Evolutionary conservation across 306 rosid species (phyloP), one percentile per base, ranked within the genome.

Genomic region (Cucurbita moschata): DNA sequence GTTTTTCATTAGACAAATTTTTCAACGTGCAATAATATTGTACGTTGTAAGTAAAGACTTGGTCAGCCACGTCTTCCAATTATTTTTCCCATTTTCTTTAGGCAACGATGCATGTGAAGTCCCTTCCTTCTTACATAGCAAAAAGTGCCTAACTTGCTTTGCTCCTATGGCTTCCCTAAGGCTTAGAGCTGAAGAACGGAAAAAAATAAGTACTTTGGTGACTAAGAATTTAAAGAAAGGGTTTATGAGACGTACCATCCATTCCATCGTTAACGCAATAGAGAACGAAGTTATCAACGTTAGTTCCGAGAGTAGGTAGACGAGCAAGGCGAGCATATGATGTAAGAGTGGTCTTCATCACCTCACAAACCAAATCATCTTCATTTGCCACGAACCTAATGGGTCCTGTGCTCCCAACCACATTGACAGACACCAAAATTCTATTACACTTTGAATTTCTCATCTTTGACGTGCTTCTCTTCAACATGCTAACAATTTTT

Each of bases 111-210:
- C 6, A 14, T 14, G 12, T 38, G 69, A 16, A 62, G 26, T 7
- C 42, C n/a, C 82, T 69, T 79, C 82, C 71, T 82, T 88, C 83
- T 85, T 90, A 81, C 84, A 78, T 55, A 90, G 81, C 79, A 81
- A 75, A 80, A 90, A 83, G 46, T 77, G 85, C 79, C 87, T 76
- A 11, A 15, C 84, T 16, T 83, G 88, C 47, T 76, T 59, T 65
- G 82, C 76, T 75, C 91, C 92, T 55, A 90, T 85, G 12, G 71
- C 35, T 56, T 87, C 94, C 84, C 55, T 47, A 15, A 87, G 87
- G 77, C 75, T 88, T 79, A 88, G 75, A 75, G 87, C 96, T 89
- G 77, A 71, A 13, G 30, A 16, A 47, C 30, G 18, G 0, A 14
- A 70, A 23, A 57, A 1, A 5, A 9, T 59, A n/a, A 59, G 10